A percentile compares a stretch with the other conserved stretches of the same genome.
Evolutionary conservation across 83 land plant genomes (phyloP).

Genomic region (Diphasiastrum complanatum): DNA sequence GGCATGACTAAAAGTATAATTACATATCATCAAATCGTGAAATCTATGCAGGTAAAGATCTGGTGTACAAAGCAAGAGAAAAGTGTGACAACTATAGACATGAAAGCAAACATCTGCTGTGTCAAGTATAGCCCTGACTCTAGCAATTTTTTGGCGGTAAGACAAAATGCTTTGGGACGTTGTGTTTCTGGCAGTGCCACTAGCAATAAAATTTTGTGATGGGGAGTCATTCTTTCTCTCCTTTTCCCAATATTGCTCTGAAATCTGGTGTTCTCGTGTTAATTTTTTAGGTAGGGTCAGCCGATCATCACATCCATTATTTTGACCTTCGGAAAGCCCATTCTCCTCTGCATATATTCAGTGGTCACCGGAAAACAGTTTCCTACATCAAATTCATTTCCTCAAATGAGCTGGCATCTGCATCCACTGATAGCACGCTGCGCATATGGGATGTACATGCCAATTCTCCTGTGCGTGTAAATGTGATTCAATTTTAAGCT

Average conservation of each 20-base stretch:
- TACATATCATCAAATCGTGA: too few relatives aligned
- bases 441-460: conserved; percentile 94
- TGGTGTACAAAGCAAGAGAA: conserved; percentile 97
- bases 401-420: conserved; percentile 85
- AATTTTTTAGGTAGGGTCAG: conserved; percentile 96
- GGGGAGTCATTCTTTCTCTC: too few relatives aligned
- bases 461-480: conserved; percentile 60
- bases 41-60: conserved; percentile 98
- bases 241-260: too few relatives aligned
- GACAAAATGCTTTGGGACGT: too few relatives aligned
- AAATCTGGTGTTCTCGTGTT: too few relatives aligned
- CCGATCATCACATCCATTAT: conserved; percentile 95
- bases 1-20: too few relatives aligned
- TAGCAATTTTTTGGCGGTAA: conserved; percentile 80
- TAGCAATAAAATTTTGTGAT: too few relatives aligned
- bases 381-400: conserved; percentile 96
- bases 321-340: conserved; percentile 83
- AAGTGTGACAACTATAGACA: conserved; percentile 88
- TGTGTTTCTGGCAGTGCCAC: too few relatives aligned
- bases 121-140: conserved; percentile 99
- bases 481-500: too few relatives aligned
- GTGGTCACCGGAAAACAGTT: conserved; percentile 90
- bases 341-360: conserved; percentile 70
- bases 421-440: conserved; percentile 95
- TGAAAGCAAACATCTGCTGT: conserved; percentile 99